Evolutionary conservation across 169 alveolate species (phyloP), one percentile per base, ranked within the genome.

Genomic region (Cyclospora cayetanensis): DNA sequence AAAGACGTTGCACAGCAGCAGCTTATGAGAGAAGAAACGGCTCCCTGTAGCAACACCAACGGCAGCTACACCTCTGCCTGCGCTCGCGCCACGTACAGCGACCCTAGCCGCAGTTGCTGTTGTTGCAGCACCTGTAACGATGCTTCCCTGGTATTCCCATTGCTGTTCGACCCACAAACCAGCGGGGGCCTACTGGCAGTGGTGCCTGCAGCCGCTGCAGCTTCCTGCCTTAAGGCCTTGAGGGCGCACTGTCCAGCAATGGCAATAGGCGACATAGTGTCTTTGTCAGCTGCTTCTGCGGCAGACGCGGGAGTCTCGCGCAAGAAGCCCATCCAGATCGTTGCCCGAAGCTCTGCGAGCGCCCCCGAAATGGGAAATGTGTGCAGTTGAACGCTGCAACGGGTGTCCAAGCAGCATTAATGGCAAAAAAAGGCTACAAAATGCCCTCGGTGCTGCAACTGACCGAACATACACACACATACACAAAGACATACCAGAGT

Each of bases 101-200:
- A 11, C 2, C 9, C 60, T 9, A 72, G 84, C 43, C 39, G 65
- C 87, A 76, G 87, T 37, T 60, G 82, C 74, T 53, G 46, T 34
- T 52, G 76, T 46, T 63, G 37, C 53, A 46, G 84, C 66, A 31
- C 55, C 60, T 66, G 74, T 79, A 4, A 29, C 5, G 43, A 79
- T 29, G 5, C 52, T 2, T 79, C 93, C 20, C 25, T 43, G 37
- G 43, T 34, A 27, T 53, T 65, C 52, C 93, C 93, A 35, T 53
- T 90, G 72, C 79, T 90, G 39, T 90, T 90, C 37, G 93, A 90
- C 63, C 93, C 93, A 20, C 93, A 90, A 29, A 90, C 93, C 2
- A 77, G 91, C 12, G 93, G 93, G 7, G 93, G 93, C 5, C 66
- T 90, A 27, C 63, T 90, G 43, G 90, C 91, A 12, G 42, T 29